phyloP scores from a whole-genome alignment of 768 basidiomycete genomes.

The Porphyrellus cyaneotinctus region DNA sequence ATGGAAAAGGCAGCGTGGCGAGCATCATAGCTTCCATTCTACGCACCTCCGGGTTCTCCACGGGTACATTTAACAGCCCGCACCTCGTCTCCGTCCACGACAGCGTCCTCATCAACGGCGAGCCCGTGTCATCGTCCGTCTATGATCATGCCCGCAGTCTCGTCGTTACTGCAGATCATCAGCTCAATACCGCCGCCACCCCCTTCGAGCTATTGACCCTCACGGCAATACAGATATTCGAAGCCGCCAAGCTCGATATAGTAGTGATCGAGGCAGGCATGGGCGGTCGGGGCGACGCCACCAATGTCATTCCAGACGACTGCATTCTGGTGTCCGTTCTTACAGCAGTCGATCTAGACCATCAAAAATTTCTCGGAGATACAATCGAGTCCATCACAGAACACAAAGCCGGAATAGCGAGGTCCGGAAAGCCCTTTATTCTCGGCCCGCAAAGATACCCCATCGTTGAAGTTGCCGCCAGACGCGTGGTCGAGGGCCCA shows the following conservation, averaged over 20 bases:
- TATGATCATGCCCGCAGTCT: conserved; percentile 46
- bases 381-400: conserved; percentile 68
- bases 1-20: conserved; percentile 95
- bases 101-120: conserved; percentile 64
- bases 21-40: conserved; percentile 79
- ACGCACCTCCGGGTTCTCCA: conserved; percentile 45
- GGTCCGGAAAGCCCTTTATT: conserved; percentile 57
- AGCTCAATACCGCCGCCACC: conserved; percentile 47
- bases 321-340: conserved; percentile 74
- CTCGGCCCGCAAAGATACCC: conserved; percentile 58
- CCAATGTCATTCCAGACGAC: conserved; percentile 77
- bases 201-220: conserved; percentile 85
- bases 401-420: conserved; percentile 82
- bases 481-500: conserved; percentile 36
- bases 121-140: conserved; percentile 42
- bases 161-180: conserved; percentile 48
- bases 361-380: conserved; percentile 83
- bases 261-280: conserved; percentile 91
- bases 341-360: conserved; percentile 88
- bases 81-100: conserved; percentile 80
- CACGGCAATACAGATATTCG: conserved; percentile 75
- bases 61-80: conserved; percentile 90
- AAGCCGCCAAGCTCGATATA: conserved; percentile 65
- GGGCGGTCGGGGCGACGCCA: conserved; percentile 91
- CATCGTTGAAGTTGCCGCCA: conserved; percentile 45